Conservation (phyloP, 305 asterid species). For the Petunia hybrid region DNA sequence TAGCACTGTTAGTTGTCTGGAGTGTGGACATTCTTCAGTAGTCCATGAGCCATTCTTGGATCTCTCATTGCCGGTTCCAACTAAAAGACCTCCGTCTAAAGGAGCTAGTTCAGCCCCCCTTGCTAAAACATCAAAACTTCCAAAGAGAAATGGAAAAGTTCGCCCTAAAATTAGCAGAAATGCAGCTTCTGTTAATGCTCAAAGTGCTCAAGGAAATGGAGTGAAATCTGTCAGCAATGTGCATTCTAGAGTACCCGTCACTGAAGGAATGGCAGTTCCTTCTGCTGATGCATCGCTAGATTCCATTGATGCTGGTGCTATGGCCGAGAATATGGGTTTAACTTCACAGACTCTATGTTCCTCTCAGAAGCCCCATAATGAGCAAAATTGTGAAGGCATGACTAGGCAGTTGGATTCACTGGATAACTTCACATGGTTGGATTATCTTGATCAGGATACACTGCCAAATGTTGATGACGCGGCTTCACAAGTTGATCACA, state of each 20-base stretch:
- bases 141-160: slow-evolving; percentile 60
- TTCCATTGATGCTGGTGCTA: slow-evolving; percentile 43
- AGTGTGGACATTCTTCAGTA: slow-evolving; percentile 82
- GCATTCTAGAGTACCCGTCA: slow-evolving; percentile 44
- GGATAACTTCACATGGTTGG: slow-evolving; percentile 54
- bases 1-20: slow-evolving; percentile 79
- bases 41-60: slow-evolving; percentile 83
- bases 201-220: slow-evolving; percentile 43
- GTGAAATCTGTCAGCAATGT: slow-evolving; percentile 42
- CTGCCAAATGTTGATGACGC: slow-evolving; percentile 38
- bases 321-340: slow-evolving; percentile 59
- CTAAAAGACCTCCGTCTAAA: slow-evolving; percentile 68
- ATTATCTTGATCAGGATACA: slow-evolving; percentile 50
- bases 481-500: slow-evolving; percentile 48
- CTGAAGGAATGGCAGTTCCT: slow-evolving; percentile 41
- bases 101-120: slow-evolving; percentile 52
- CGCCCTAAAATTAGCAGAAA: slow-evolving; percentile 55
- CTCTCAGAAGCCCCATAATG: slow-evolving; percentile 39
- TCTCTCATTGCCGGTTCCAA: slow-evolving; percentile 88
- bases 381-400: slow-evolving; percentile 38
- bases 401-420: slow-evolving; percentile 29
- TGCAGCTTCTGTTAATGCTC: slow-evolving; percentile 42
- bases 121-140: slow-evolving; percentile 66
- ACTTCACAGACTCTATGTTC: slow-evolving; percentile 48
- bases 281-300: slow-evolving; percentile 49